Conservation (phyloP, 164 flowering plant genomes). For the Chloranthus sessilifolius region DNA sequence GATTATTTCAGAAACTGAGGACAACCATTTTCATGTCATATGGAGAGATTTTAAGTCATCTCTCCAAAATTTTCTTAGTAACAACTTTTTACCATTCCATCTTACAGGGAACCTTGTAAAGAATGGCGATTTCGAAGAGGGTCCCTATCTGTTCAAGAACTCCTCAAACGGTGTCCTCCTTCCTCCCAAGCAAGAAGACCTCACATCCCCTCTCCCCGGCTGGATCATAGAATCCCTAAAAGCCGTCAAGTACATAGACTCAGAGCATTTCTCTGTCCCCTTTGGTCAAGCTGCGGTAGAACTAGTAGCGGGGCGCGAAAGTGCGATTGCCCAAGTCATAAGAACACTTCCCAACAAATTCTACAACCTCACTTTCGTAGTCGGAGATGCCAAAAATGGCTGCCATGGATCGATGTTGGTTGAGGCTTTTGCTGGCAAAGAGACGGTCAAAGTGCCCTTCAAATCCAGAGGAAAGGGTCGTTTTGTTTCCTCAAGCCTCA, state of each 20-base stretch:
- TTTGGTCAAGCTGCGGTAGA: conserved; percentile 62
- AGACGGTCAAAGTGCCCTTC: conserved; percentile 58
- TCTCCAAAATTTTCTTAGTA: neutral
- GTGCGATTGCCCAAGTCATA: conserved; percentile 79
- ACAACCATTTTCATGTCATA: neutral
- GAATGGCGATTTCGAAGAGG: conserved; percentile 78
- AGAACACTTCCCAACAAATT: conserved; percentile 51
- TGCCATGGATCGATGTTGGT: conserved; percentile 93
- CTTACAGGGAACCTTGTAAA: conserved; percentile 61
- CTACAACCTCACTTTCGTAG: conserved; percentile 50
- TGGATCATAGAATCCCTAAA: conserved; percentile 94
- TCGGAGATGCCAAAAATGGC: conserved; percentile 84
- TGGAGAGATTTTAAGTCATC: neutral
- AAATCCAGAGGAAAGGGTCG: conserved; percentile 55
- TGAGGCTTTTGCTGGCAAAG: conserved; percentile 74
- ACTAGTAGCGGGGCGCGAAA: conserved; percentile 86
- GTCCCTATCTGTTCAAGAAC: conserved; percentile 61
- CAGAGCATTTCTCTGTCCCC: conserved; percentile 74
- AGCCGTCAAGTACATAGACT: conserved; percentile 78
- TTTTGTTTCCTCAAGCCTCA: conserved; percentile 38
- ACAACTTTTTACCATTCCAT: neutral
- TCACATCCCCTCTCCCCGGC: conserved; percentile 79
- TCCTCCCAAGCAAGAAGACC: conserved; percentile 74
- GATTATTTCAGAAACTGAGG: neutral
- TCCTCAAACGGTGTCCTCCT: conserved; percentile 72